Evolutionary conservation across 2,329 filamentous ascomycete genomes (phyloP).

Genomic region (Fusarium dlaminii): DNA sequence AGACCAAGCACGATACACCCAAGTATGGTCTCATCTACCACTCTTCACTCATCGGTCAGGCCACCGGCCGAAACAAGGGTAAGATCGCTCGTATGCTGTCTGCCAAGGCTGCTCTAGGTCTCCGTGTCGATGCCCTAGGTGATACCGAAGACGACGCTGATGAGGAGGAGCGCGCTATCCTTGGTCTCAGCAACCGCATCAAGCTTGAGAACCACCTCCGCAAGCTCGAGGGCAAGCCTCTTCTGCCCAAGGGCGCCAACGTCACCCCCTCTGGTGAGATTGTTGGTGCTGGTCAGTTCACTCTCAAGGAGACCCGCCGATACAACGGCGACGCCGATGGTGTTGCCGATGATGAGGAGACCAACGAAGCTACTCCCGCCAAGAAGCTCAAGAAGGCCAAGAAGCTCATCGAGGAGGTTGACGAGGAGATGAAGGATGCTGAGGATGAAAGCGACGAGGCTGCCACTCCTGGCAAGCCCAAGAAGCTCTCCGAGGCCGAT

Average conservation of each 20-base stretch:
- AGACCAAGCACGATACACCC: slow-evolving; percentile 99
- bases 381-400: slow-evolving; percentile 52
- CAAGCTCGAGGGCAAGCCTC: slow-evolving; percentile 88
- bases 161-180: slow-evolving; percentile 86
- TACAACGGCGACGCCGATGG: slow-evolving; percentile 97
- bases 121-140: slow-evolving; percentile 84
- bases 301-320: slow-evolving; percentile 90
- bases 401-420: slow-evolving; percentile 54
- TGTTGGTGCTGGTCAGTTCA: slow-evolving; percentile 78
- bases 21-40: slow-evolving; percentile 98
- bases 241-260: slow-evolving; percentile 78
- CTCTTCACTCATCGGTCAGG: slow-evolving; percentile 93
- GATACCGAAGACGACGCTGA: slow-evolving; percentile 72
- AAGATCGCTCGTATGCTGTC: slow-evolving; percentile 98
- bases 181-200: slow-evolving; percentile 77
- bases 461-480: slow-evolving; percentile 48
- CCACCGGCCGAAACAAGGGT: slow-evolving; percentile 97
- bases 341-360: slow-evolving; percentile 70
- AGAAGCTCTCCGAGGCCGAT: slow-evolving; percentile 64
- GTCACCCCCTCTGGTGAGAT: slow-evolving; percentile 78
- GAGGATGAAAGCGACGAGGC: slow-evolving; percentile 50
- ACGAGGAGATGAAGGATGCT: slow-evolving; percentile 57
- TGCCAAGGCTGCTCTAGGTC: slow-evolving; percentile 90
- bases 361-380: slow-evolving; percentile 49
- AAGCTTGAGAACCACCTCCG: slow-evolving; percentile 81